phyloP scores from a whole-genome alignment of 1,139 yeast genomes.

The Candida labiduridarum region DNA sequence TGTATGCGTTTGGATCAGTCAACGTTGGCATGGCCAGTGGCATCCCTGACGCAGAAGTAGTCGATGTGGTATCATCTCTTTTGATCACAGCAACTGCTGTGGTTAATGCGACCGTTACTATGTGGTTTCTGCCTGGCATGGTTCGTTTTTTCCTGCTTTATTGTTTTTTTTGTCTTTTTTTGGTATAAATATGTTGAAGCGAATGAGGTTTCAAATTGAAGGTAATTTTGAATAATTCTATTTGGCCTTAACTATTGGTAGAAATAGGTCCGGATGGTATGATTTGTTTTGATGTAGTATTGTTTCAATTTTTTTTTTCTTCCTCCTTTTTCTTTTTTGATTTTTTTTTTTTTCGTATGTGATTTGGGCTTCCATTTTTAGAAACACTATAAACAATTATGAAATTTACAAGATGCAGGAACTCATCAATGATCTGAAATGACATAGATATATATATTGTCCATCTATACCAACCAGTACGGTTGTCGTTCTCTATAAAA shows the following conservation, averaged over 20 bases:
- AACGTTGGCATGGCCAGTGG: conserved; percentile 20
- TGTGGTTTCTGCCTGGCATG: conserved; percentile 5
- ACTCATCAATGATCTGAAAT: not conserved
- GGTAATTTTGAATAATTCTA: not conserved
- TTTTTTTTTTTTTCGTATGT: not conserved
- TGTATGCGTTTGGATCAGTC: conserved; percentile 22
- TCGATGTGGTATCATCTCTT: conserved; percentile 11
- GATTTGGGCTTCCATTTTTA: conserved; percentile 4
- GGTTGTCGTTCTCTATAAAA: conserved; percentile 16
- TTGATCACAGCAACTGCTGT: conserved; percentile 9
- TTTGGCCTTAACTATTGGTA: not conserved
- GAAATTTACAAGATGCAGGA: not conserved
- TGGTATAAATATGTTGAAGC: not conserved
- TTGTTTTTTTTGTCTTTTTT: not conserved
- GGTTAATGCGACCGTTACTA: conserved; percentile 10
- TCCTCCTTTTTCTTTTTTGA: not conserved
- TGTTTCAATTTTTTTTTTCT: not conserved
- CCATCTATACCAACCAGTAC: conserved; percentile 14
- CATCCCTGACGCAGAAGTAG: conserved; percentile 8
- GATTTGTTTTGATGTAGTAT: not conserved
- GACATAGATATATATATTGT: not conserved
- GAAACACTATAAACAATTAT: not conserved
- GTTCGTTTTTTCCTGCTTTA: not conserved
- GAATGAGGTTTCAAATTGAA: not conserved
- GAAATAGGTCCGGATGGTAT: not conserved